phyloP scores from a whole-genome alignment of 177 flowering plant species.

The Telopea speciosissima region DNA sequence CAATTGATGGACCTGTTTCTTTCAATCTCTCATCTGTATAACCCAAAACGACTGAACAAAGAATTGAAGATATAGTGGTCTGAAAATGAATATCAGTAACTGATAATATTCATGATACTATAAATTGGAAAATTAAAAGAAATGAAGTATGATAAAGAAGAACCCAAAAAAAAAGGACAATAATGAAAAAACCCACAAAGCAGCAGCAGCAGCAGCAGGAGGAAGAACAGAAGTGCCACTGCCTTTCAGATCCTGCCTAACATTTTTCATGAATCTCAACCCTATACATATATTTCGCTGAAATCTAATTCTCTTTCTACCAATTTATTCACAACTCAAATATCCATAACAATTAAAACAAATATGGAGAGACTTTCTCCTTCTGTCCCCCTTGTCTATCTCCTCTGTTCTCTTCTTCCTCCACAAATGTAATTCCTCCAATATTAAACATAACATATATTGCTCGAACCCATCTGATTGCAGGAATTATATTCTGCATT shows the following conservation, averaged over 20 bases:
- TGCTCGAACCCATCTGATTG: neutral
- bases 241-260: constrained; percentile 7
- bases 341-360: constrained; percentile 50
- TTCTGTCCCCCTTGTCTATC: constrained; percentile 20
- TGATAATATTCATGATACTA: constrained; percentile 36
- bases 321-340: constrained; percentile 55
- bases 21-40: neutral
- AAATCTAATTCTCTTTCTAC: constrained; percentile 36
- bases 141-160: constrained; percentile 34
- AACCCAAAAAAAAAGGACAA: constrained; percentile 21
- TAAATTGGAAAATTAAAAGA: constrained; percentile 22
- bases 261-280: constrained; percentile 25
- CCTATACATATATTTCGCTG: constrained; percentile 60
- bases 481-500: neutral
- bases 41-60: neutral
- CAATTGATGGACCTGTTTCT: neutral
- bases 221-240: neutral
- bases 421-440: neutral
- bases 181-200: constrained; percentile 30
- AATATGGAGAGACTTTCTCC: constrained; percentile 46
- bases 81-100: constrained; percentile 28
- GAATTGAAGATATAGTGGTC: constrained; percentile 8
- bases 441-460: neutral
- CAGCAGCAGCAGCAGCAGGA: constrained; percentile 19
- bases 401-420: constrained; percentile 2